These are phyloP conservation scores for Blastomyces parvus DNA, from an alignment of 2,329 filamentous ascomycete species.

Conservation along the genomic window DNA sequence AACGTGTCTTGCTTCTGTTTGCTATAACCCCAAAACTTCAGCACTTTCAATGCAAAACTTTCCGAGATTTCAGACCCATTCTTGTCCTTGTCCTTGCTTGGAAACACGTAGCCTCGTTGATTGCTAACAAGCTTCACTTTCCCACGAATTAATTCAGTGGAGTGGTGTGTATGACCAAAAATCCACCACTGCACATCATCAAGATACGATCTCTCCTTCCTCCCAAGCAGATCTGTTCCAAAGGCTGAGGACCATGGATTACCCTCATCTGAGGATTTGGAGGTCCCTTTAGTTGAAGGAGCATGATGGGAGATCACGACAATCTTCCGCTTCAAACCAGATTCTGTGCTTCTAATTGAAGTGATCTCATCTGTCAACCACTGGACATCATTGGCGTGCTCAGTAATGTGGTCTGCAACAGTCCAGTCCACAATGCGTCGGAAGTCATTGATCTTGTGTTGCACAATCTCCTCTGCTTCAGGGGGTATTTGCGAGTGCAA, in stretches of 20 bases:
- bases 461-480: conserved; percentile 31
- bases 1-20: no score
- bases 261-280: conserved; percentile 38
- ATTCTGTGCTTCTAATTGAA: conserved; percentile 10
- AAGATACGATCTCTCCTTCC: no score
- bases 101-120: no score
- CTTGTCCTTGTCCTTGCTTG: no score
- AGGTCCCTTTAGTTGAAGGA: conserved; percentile 39
- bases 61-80: no score
- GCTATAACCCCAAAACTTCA: no score
- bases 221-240: no score
- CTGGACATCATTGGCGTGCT: conserved; percentile 39
- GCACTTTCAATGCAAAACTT: no score
- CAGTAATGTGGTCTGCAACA: conserved; percentile 39
- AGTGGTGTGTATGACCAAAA: no score
- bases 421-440: conserved; percentile 43
- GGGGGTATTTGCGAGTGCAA: conserved; percentile 44
- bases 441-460: conserved; percentile 44
- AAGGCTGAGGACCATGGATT: conserved; percentile 42
- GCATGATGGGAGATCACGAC: conserved; percentile 49
- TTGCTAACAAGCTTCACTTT: no score
- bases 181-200: no score
- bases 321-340: conserved; percentile 19
- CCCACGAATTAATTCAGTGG: no score
- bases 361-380: conserved; percentile 40